Evolutionary conservation across 768 basidiomycete species (phyloP).

Genomic region (Boletus tomentosulus): DNA sequence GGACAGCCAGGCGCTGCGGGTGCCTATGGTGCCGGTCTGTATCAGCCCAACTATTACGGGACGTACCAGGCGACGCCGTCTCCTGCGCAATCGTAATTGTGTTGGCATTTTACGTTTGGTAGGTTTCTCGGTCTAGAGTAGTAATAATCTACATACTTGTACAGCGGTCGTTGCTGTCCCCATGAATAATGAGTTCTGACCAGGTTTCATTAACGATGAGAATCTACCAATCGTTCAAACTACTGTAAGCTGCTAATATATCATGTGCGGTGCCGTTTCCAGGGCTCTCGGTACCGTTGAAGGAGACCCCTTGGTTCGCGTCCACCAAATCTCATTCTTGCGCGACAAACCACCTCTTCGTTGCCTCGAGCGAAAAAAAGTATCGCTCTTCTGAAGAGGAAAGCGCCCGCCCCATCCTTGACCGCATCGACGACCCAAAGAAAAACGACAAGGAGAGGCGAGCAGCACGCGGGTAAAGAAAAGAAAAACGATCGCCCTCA

Average conservation of each 20-base stretch:
- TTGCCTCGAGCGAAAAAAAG: conserved; percentile 17
- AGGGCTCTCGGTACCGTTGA: not conserved
- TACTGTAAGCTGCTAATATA: too few relatives aligned
- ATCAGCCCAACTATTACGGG: conserved; percentile 32
- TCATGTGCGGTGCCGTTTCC: conserved; percentile 19
- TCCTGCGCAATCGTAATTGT: conserved; percentile 26
- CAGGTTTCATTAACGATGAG: too few relatives aligned
- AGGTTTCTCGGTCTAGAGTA: conserved; percentile 17
- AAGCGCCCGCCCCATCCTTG: conserved; percentile 17
- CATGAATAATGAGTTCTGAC: conserved; percentile 15
- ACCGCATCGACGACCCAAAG: conserved; percentile 3
- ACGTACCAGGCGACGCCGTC: conserved; percentile 31
- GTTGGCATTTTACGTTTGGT: not conserved
- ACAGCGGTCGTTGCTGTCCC: conserved; percentile 9
- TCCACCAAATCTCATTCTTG: conserved; percentile 14
- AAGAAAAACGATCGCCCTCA: not conserved
- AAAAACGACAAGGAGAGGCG: conserved; percentile 13
- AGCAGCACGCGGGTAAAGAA: conserved; percentile 14
- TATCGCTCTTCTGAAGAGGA: conserved; percentile 25
- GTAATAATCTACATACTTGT: conserved; percentile 9
- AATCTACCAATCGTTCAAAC: too few relatives aligned
- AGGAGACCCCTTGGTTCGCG: not conserved
- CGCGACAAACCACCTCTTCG: conserved; percentile 30
- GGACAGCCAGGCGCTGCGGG: conserved; percentile 22
- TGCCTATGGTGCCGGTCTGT: conserved; percentile 17